Evolutionary conservation across 73 alveolate species (phyloP).

Genomic region (Paramecium octaurelia): DNA sequence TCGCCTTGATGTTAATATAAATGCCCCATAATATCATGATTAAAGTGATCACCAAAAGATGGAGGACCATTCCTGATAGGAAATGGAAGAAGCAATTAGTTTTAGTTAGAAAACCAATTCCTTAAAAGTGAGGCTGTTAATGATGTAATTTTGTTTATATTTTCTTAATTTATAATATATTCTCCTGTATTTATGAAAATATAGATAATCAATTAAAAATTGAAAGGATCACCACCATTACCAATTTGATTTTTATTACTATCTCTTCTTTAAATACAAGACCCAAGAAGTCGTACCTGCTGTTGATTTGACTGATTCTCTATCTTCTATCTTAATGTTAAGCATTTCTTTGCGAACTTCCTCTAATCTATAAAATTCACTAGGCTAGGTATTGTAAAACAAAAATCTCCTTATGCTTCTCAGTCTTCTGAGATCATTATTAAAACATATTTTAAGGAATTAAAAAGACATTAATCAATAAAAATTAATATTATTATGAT

Average conservation of each 20-base stretch:
- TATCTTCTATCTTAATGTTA: background rate
- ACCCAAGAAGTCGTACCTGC: background rate
- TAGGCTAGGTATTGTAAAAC: background rate
- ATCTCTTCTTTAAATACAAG: background rate
- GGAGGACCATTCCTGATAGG: background rate
- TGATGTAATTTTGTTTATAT: background rate
- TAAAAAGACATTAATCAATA: background rate
- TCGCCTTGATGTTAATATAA: background rate
- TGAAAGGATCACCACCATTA: background rate
- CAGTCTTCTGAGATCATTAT: background rate
- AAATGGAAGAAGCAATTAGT: background rate
- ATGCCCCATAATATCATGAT: background rate
- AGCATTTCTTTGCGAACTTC: background rate
- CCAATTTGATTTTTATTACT: background rate
- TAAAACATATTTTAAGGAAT: conserved; percentile 10
- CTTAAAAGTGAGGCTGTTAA: background rate
- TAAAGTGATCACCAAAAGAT: background rate
- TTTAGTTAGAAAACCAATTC: background rate
- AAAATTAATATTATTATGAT: background rate
- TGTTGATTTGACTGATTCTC: background rate
- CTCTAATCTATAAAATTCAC: background rate
- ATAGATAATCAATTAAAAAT: background rate
- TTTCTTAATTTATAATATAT: background rate
- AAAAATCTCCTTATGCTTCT: background rate
- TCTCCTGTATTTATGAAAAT: background rate